These are phyloP conservation scores for Penicillium capsulatum DNA, from an alignment of 2,329 filamentous ascomycete genomes.

Conservation along the genomic window DNA sequence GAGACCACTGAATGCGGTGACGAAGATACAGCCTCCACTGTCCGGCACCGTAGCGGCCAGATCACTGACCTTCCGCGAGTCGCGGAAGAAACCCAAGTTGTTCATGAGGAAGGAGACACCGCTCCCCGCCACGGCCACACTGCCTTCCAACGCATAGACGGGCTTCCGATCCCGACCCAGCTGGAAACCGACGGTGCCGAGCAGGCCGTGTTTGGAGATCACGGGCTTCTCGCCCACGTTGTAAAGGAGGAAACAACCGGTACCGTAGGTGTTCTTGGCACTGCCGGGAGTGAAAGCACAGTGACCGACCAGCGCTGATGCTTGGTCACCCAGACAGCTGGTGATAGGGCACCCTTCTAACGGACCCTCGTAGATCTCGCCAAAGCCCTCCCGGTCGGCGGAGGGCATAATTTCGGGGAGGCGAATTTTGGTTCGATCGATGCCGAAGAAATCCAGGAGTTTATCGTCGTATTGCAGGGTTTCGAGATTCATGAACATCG, in stretches of 20 bases:
- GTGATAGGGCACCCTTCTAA: constrained; percentile 69
- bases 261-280: constrained; percentile 89
- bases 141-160: constrained; percentile 78
- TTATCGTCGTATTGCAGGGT: constrained; percentile 74
- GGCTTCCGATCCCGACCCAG: constrained; percentile 62
- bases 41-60: constrained; percentile 63
- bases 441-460: constrained; percentile 72
- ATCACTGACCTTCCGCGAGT: constrained; percentile 59
- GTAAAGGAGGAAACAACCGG: constrained; percentile 83
- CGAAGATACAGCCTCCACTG: constrained; percentile 79
- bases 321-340: constrained; percentile 85
- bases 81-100: constrained; percentile 59
- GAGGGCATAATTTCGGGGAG: constrained; percentile 82
- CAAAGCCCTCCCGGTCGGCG: constrained; percentile 69
- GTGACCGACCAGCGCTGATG: constrained; percentile 78
- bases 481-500: constrained; percentile 90
- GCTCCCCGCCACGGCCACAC: constrained; percentile 75
- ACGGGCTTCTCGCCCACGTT: constrained; percentile 82
- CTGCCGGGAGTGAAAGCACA: constrained; percentile 76
- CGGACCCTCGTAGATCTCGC: constrained; percentile 59
- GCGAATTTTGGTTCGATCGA: constrained; percentile 66
- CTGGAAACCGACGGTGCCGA: constrained; percentile 82
- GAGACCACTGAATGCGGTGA: constrained; percentile 84
- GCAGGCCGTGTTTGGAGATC: constrained; percentile 73
- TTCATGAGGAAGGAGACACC: constrained; percentile 71